Conservation (phyloP, 129 eudicot species). For the Pulicaria dysenterica region DNA sequence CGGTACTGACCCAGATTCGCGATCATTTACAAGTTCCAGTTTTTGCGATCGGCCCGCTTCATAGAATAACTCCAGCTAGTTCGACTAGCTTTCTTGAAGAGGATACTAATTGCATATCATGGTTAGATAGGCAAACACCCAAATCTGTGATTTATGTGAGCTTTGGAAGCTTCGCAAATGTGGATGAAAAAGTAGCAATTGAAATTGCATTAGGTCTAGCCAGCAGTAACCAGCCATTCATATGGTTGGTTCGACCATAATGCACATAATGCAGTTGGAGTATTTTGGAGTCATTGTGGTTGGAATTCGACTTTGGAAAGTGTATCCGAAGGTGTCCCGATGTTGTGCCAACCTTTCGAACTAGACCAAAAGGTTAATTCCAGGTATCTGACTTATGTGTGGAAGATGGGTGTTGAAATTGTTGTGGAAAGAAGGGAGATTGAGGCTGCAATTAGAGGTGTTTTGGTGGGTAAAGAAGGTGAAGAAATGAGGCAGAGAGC, state of each 20-base stretch:
- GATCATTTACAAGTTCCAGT: slow-evolving; percentile 37
- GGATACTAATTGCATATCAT: slow-evolving; percentile 42
- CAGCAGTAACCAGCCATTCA: slow-evolving; percentile 47
- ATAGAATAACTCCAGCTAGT: slow-evolving; percentile 35
- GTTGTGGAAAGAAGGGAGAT: slow-evolving; percentile 32
- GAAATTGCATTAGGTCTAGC: slow-evolving; percentile 60
- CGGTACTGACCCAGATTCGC: slow-evolving; percentile 31
- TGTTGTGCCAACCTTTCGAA: slow-evolving; percentile 41
- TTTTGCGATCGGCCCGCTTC: slow-evolving; percentile 54
- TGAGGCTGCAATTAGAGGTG: slow-evolving; percentile 19
- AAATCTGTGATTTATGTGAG: slow-evolving; percentile 52
- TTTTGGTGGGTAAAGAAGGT: slow-evolving; percentile 43
- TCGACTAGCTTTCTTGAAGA: slow-evolving; percentile 44
- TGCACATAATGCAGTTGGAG: slow-evolving; percentile 49
- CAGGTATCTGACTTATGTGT: slow-evolving; percentile 38
- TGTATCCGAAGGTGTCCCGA: slow-evolving; percentile 43
- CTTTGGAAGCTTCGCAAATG: slow-evolving; percentile 43
- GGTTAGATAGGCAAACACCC: slow-evolving; percentile 54
- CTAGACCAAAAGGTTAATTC: slow-evolving; percentile 41
- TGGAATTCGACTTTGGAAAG: slow-evolving; percentile 58
- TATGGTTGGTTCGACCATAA: slow-evolving; percentile 59
- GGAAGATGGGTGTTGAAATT: slow-evolving; percentile 42
- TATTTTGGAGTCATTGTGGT: slow-evolving; percentile 59
- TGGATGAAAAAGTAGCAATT: slow-evolving; percentile 31
- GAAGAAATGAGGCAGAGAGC: slow-evolving; percentile 37